Evolutionary conservation across 345 rosid genomes (phyloP).

Genomic region (Eucalyptus tenuipes): DNA sequence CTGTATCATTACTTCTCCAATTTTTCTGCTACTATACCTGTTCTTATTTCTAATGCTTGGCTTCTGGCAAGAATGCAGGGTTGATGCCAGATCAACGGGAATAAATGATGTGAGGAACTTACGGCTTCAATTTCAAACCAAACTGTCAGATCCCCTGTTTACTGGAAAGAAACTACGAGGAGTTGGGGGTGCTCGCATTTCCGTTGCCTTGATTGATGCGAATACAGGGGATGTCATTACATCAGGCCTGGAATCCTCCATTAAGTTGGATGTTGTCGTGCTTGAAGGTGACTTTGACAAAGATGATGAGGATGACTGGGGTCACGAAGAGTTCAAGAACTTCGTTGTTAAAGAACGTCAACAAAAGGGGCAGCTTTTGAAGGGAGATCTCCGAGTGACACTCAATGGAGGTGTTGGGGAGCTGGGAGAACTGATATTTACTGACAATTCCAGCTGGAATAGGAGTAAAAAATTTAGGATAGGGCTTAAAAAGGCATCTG

Average conservation of each 20-base stretch:
- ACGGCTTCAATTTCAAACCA: background rate
- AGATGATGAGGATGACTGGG: background rate
- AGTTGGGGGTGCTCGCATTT: background rate
- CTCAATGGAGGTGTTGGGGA: background rate
- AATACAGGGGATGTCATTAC: background rate
- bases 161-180: background rate
- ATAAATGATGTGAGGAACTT: background rate
- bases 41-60: background rate
- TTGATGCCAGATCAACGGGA: background rate
- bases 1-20: background rate
- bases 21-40: background rate
- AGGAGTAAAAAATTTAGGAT: background rate
- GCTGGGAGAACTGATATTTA: background rate
- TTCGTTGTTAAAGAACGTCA: fast-evolving
- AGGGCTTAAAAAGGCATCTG: too few relatives aligned
- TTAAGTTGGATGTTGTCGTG: background rate
- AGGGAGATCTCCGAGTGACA: fast-evolving
- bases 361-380: background rate
- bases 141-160: background rate
- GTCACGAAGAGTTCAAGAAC: background rate
- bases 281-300: background rate
- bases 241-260: background rate
- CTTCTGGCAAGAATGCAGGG: background rate
- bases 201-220: background rate
- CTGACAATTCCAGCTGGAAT: background rate